Conservation (phyloP, 257 asterid genomes). For the Pogostemon cablin region DNA sequence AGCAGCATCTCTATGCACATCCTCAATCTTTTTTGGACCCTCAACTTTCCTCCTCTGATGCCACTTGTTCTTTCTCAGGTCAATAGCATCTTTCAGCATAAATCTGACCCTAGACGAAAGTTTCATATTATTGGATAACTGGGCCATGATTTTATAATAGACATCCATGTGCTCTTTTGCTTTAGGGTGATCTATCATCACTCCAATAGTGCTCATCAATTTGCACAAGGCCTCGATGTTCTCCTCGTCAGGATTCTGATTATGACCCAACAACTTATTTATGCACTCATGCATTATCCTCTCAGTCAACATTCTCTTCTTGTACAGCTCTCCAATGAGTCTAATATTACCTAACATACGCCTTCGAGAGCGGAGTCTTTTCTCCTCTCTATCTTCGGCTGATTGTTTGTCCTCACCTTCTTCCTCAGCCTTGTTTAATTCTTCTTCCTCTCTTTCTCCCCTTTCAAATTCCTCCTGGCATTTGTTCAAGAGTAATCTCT, state of each 20-base stretch:
- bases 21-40: slow-evolving; percentile 90
- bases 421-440: slow-evolving; percentile 69
- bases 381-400: slow-evolving; percentile 79
- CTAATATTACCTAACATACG: slow-evolving; percentile 86
- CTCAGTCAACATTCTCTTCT: slow-evolving; percentile 88
- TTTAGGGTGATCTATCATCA: slow-evolving; percentile 73
- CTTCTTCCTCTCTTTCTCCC: slow-evolving; percentile 83
- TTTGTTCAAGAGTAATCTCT: slow-evolving; percentile 77
- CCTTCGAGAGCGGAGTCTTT: slow-evolving; percentile 64
- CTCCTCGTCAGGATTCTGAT: slow-evolving; percentile 79
- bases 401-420: slow-evolving; percentile 79
- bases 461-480: slow-evolving; percentile 94
- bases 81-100: slow-evolving; percentile 83
- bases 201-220: slow-evolving; percentile 95
- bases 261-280: slow-evolving; percentile 67
- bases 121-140: slow-evolving; percentile 68
- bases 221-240: slow-evolving; percentile 85
- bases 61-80: slow-evolving; percentile 89
- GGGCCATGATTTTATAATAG: slow-evolving; percentile 60
- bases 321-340: slow-evolving; percentile 83
- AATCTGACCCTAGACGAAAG: slow-evolving; percentile 83
- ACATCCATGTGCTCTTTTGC: slow-evolving; percentile 77
- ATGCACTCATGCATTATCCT: slow-evolving; percentile 90
- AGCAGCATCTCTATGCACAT: slow-evolving; percentile 89
- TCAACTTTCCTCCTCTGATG: slow-evolving; percentile 91